A percentile compares a stretch with the other conserved stretches of the same genome.
These are phyloP conservation scores for Alternaria dauci DNA, from an alignment of 2,329 filamentous ascomycete genomes.

Conservation along the genomic window DNA sequence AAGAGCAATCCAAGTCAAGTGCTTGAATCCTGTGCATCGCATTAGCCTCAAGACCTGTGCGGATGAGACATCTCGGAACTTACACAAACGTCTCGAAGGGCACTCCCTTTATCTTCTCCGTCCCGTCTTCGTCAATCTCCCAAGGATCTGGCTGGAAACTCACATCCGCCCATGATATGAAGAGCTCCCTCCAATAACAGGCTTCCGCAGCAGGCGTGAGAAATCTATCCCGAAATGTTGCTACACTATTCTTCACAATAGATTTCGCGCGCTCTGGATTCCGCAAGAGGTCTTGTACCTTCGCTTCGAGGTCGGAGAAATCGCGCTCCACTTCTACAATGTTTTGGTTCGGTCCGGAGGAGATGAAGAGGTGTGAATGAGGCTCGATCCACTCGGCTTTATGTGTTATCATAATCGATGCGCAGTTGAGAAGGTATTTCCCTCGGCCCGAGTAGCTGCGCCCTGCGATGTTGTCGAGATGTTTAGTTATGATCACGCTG, in stretches of 20 bases:
- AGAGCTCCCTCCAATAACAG: constrained; percentile 31
- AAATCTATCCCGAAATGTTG: constrained; percentile 26
- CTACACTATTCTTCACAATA: constrained; percentile 26
- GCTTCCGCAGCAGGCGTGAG: constrained; percentile 26
- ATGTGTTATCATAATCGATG: constrained; percentile 27
- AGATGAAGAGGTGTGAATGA: constrained; percentile 20
- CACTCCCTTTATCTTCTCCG: constrained; percentile 2
- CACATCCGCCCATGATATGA: constrained; percentile 19
- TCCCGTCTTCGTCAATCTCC: not conserved
- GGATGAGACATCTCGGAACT: not conserved
- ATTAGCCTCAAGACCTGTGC: not conserved
- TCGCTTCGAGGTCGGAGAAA: constrained; percentile 27
- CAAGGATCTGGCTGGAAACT: constrained; percentile 23
- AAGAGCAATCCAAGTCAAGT: constrained; percentile 2
- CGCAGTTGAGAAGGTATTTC: constrained; percentile 61
- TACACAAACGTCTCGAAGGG: constrained; percentile 16
- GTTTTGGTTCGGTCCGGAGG: constrained; percentile 28
- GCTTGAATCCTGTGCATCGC: constrained; percentile 2
- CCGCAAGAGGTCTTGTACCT: constrained; percentile 21
- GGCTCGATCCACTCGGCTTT: constrained; percentile 29
- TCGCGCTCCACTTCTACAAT: constrained; percentile 31
- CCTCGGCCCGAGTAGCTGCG: constrained; percentile 57
- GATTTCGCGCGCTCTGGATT: constrained; percentile 18
- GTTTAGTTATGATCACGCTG: not conserved
- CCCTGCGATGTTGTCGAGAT: constrained; percentile 5